Evolutionary conservation across 2,329 filamentous ascomycete species (phyloP).

Genomic region (Pseudocercospora vitis): DNA sequence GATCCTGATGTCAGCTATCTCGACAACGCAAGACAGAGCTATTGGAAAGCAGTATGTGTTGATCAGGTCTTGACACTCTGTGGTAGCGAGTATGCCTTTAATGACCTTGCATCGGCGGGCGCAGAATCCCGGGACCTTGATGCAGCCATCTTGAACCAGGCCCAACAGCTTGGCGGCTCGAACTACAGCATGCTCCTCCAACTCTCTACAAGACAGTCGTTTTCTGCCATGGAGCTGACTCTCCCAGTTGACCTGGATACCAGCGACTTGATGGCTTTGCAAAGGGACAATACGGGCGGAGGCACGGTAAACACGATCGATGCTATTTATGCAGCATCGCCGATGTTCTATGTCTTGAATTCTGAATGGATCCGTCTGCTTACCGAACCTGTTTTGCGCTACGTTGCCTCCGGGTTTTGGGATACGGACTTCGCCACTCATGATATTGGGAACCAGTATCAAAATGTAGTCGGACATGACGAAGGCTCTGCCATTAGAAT

Average conservation of each 20-base stretch:
- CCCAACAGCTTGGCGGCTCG: slow-evolving; percentile 34
- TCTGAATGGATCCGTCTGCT: slow-evolving; percentile 15
- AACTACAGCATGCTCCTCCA: slow-evolving; percentile 35
- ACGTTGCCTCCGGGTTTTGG: slow-evolving; percentile 24
- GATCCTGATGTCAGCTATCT: slow-evolving; percentile 45
- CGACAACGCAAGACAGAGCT: slow-evolving; percentile 43
- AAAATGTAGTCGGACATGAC: slow-evolving; percentile 35
- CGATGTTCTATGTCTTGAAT: slow-evolving; percentile 32
- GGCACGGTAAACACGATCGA: slow-evolving; percentile 34
- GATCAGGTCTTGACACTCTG: slow-evolving; percentile 29
- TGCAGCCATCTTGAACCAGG: slow-evolving; percentile 24
- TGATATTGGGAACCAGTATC: slow-evolving; percentile 31
- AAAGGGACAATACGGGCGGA: slow-evolving; percentile 56
- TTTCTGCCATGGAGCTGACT: slow-evolving; percentile 52
- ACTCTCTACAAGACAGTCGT: slow-evolving; percentile 51
- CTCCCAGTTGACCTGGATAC: slow-evolving; percentile 44
- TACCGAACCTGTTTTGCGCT: slow-evolving; percentile 8
- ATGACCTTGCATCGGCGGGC: slow-evolving; percentile 43
- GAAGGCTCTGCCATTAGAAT: slow-evolving; percentile 45
- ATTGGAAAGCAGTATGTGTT: slow-evolving; percentile 41
- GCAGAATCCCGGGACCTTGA: slow-evolving; percentile 36
- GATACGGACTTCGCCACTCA: slow-evolving; percentile 28
- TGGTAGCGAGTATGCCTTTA: slow-evolving; percentile 43
- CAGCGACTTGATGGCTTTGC: slow-evolving; percentile 47
- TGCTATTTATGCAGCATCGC: slow-evolving; percentile 33